Conservation (phyloP, 192 early-diverging fungal genomes). For the Coemansia sp. region DNA sequence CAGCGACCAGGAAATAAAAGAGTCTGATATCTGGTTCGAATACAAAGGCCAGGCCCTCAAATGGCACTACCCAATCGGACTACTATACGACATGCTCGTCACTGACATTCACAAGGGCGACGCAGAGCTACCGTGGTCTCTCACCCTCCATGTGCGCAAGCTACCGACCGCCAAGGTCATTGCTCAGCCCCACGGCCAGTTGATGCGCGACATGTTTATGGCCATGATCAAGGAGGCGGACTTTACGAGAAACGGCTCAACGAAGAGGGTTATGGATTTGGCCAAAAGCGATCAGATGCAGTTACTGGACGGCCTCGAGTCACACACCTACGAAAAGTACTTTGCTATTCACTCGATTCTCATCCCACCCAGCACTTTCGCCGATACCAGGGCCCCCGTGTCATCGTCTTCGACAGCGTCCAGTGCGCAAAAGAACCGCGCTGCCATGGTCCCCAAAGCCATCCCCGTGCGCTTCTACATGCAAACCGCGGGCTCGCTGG, state of each 20-base stretch:
- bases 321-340: constrained; percentile 45
- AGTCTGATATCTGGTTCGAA: constrained; percentile 70
- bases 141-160: constrained; percentile 72
- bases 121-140: constrained; percentile 66
- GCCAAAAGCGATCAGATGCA: constrained; percentile 78
- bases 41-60: constrained; percentile 69
- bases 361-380: constrained; percentile 1
- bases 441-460: constrained; percentile 21
- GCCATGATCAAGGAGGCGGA: constrained; percentile 87
- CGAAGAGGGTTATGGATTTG: constrained; percentile 83
- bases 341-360: constrained; percentile 43
- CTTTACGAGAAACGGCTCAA: constrained; percentile 76
- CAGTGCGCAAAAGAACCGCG: not conserved
- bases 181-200: constrained; percentile 54
- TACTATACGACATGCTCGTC: constrained; percentile 70
- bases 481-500: constrained; percentile 15
- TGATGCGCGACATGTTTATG: constrained; percentile 78
- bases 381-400: not conserved
- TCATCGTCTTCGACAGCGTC: not conserved
- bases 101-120: constrained; percentile 9
- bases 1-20: constrained; percentile 11
- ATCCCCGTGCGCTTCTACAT: constrained; percentile 43
- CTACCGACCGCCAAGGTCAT: constrained; percentile 72
- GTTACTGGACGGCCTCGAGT: constrained; percentile 69
- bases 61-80: constrained; percentile 88